Base-by-base conservation (phyloP, 2,329 filamentous ascomycete genomes). In the Fusarium annulatum region DNA sequence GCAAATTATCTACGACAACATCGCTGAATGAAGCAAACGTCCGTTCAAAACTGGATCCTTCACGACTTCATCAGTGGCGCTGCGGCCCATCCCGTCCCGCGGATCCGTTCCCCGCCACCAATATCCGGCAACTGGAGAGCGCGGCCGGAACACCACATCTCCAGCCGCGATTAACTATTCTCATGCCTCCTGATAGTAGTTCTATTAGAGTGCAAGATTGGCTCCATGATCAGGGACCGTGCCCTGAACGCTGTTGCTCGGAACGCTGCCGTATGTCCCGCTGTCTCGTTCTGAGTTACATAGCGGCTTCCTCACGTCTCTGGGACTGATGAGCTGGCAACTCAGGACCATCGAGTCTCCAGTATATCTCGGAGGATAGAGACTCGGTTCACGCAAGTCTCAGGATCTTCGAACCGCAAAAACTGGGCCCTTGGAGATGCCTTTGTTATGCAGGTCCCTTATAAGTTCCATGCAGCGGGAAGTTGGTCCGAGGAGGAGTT, bases 41-140 rank as follows among this genome's bases (percentile, higher is more conserved):
- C 58, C 30, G 39, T 46, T 64, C 53, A 57, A 43, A 55, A 67
- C 48, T 64, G 73, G 45, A 63, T 65, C 55, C 63, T 45, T 51
- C 39, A 45, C 39, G 36, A 58, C 39, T 69, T 56, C 48, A 64
- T 46, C 67, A 70, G 74, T 74, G 76, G 76, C 76, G 72, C 65
- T 65, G 59, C 73, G 74, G 75, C 72, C 68, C 75, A 74, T 76
- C 72, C 75, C 75, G 75, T 66, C 69, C 75, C 72, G 74, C 42
- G 73, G 62, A 73, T 74, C 73, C 71, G 73, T 64, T 62, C 38
- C 55, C 55, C 58, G 74, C 76, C 67, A 72, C 72, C 60, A 64
- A 58, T 64, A 63, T 70, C 60, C 64, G 41, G 59, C 64, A 26
- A 46, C 59, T 43, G 39, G 39, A 39, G 34, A 62, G 55, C 48